These are phyloP conservation scores for Gloeophyllum trabeum DNA, from an alignment of 768 basidiomycete species.

Conservation along the genomic window DNA sequence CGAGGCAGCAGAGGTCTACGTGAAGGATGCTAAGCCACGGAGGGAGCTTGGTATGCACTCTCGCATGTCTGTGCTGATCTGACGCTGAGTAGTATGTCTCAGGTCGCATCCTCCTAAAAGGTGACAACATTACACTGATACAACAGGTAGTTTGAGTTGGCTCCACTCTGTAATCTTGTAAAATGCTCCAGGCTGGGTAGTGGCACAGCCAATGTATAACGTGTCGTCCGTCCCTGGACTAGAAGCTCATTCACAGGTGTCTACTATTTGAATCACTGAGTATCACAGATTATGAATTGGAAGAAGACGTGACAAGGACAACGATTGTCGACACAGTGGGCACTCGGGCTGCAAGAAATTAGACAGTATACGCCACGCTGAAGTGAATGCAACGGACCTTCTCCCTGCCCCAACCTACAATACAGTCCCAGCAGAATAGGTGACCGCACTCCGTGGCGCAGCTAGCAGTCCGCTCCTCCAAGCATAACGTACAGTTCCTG, in stretches of 20 bases:
- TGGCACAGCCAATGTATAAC: conserved; percentile 97
- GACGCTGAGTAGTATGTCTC: conserved; percentile 4
- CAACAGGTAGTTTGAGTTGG: conserved; percentile 43
- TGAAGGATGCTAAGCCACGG: conserved; percentile 81
- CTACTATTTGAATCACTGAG: conserved; percentile 28
- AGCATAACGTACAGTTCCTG: conserved; percentile 71
- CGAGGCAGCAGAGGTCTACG: conserved; percentile 84
- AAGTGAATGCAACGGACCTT: conserved; percentile 36
- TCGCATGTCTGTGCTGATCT: conserved; percentile 1
- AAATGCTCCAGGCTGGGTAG: conserved; percentile 77
- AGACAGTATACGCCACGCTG: conserved; percentile 3
- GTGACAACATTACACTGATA: conserved; percentile 97
- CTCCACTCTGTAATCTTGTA: not conserved
- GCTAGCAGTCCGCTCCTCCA: conserved; percentile 76
- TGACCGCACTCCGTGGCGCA: conserved; percentile 86
- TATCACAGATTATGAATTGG: conserved; percentile 75
- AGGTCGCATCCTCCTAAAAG: conserved; percentile 95
- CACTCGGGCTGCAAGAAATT: conserved; percentile 57
- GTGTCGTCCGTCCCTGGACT: conserved; percentile 83
- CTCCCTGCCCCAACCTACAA: conserved; percentile 81
- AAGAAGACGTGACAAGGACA: conserved; percentile 56
- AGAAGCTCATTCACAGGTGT: conserved; percentile 46
- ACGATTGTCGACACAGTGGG: conserved; percentile 72
- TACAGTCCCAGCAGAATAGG: conserved; percentile 84
- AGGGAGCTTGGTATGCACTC: conserved; percentile 61